Percentiles rank a stretch among this genome's conserved stretches.
phyloP scores from a whole-genome alignment of 1,284 basidiomycete species.

The Fomitopsis schrenkii region DNA sequence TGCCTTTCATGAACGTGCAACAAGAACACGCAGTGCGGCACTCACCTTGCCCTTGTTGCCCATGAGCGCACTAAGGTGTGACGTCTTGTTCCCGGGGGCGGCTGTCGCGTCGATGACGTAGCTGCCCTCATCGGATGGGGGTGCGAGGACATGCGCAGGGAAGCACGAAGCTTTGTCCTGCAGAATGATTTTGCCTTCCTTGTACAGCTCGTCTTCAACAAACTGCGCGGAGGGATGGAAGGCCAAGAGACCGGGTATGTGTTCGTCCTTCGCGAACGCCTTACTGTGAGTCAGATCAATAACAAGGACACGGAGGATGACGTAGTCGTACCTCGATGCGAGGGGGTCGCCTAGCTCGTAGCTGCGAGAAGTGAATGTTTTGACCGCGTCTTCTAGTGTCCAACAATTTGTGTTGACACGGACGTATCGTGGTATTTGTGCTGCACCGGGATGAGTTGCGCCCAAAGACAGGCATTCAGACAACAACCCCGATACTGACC shows the following conservation, averaged over 20 bases:
- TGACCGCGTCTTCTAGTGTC: slow-evolving; percentile 55
- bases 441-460: slow-evolving; percentile 31
- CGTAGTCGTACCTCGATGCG: slow-evolving; percentile 40
- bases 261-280: slow-evolving; percentile 68
- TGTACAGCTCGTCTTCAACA: slow-evolving; percentile 60
- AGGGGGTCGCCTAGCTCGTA: slow-evolving; percentile 50
- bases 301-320: not conserved
- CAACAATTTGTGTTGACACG: slow-evolving; percentile 79
- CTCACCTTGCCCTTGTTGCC: slow-evolving; percentile 70
- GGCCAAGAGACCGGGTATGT: slow-evolving; percentile 77
- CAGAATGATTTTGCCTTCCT: slow-evolving; percentile 79
- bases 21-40: not conserved
- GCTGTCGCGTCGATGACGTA: slow-evolving; percentile 92
- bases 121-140: slow-evolving; percentile 45
- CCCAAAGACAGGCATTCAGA: not conserved
- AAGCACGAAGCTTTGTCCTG: slow-evolving; percentile 99
- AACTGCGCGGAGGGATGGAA: slow-evolving; percentile 69
- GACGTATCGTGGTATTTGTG: slow-evolving; percentile 77
- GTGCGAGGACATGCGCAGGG: slow-evolving; percentile 78
- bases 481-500: slow-evolving; percentile 35
- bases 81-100: slow-evolving; percentile 98
- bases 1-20: too few species aligned
- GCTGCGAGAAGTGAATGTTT: slow-evolving; percentile 49
- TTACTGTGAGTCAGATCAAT: slow-evolving; percentile 32
- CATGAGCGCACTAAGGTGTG: slow-evolving; percentile 89